Percentiles rank a stretch among this genome's conserved stretches.
Evolutionary conservation across 2,329 filamentous ascomycete species (phyloP).

Genomic region (Fusarium beomiforme): DNA sequence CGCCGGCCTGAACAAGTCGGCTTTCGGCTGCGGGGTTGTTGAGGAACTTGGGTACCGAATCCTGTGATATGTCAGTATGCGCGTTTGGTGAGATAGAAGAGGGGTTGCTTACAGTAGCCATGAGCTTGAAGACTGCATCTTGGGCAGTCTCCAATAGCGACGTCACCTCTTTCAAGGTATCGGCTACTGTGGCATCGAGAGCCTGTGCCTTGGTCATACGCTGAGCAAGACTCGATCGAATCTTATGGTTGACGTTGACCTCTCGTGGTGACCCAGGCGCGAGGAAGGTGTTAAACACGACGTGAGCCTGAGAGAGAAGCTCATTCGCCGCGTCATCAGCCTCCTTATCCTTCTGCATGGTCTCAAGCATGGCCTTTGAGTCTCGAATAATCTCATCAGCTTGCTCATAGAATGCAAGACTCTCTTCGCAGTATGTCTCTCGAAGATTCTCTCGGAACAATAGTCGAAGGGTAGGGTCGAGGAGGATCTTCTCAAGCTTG

Average conservation of each 20-base stretch:
- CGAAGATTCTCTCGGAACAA: slow-evolving; percentile 94
- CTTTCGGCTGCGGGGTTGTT: slow-evolving; percentile 58
- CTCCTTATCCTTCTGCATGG: slow-evolving; percentile 69
- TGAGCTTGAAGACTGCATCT: slow-evolving; percentile 95
- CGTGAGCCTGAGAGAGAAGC: slow-evolving; percentile 94
- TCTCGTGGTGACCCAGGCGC: slow-evolving; percentile 96
- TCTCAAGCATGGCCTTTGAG: slow-evolving; percentile 68
- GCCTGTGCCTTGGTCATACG: slow-evolving; percentile 97
- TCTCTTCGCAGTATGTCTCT: slow-evolving; percentile 97
- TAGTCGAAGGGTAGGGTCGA: slow-evolving; percentile 85
- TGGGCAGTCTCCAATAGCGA: slow-evolving; percentile 92
- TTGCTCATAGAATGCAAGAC: slow-evolving; percentile 93
- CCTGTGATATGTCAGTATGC: slow-evolving; percentile 55
- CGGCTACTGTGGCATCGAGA: slow-evolving; percentile 89
- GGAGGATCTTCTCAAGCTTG: slow-evolving; percentile 90
- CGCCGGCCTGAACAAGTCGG: slow-evolving; percentile 30
- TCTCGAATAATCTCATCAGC: slow-evolving; percentile 85
- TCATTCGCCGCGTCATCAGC: slow-evolving; percentile 87
- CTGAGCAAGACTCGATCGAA: slow-evolving; percentile 91
- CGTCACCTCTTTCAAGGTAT: slow-evolving; percentile 89
- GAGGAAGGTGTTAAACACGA: slow-evolving; percentile 97
- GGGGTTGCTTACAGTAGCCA: slow-evolving; percentile 86
- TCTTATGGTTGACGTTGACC: slow-evolving; percentile 94
- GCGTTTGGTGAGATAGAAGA: accelerated
- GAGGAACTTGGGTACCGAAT: slow-evolving; percentile 77